These are phyloP conservation scores for Ustilago xerochloae DNA, from an alignment of 1,284 basidiomycete species.

Conservation along the genomic window DNA sequence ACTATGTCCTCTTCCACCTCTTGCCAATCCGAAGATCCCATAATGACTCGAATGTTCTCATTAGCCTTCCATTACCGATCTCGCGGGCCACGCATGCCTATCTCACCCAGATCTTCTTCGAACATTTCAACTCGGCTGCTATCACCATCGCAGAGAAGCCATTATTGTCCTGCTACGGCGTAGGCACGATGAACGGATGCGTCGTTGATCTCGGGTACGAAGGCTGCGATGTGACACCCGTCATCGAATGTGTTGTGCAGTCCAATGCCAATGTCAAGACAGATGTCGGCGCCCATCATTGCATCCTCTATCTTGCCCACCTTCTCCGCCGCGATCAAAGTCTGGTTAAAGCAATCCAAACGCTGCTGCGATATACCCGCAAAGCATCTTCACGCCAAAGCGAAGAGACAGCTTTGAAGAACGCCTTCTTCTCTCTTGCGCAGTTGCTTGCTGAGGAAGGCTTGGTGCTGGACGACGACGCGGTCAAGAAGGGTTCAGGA, in stretches of 20 bases:
- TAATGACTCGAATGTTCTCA: conserved; percentile 86
- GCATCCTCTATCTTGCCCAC: conserved; percentile 62
- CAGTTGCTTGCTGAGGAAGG: conserved; percentile 55
- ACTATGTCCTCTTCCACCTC: conserved; percentile 81
- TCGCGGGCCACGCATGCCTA: conserved; percentile 80
- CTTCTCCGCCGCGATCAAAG: conserved; percentile 59
- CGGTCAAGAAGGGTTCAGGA: conserved; percentile 42
- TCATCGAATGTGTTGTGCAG: conserved; percentile 78
- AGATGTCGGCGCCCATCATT: conserved; percentile 57
- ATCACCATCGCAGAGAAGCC: conserved; percentile 86
- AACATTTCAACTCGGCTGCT: conserved; percentile 91
- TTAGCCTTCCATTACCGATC: conserved; percentile 79
- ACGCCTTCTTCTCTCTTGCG: conserved; percentile 49
- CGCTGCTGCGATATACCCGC: conserved; percentile 54
- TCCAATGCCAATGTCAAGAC: conserved; percentile 51
- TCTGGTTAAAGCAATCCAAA: conserved; percentile 52
- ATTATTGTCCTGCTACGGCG: conserved; percentile 83
- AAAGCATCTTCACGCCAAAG: conserved; percentile 22
- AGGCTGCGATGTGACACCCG: conserved; percentile 80
- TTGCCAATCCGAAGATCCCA: conserved; percentile 82
- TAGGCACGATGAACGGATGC: conserved; percentile 81
- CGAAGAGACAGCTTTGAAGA: conserved; percentile 28
- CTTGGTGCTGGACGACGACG: conserved; percentile 45
- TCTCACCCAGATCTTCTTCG: conserved; percentile 89
- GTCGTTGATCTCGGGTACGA: conserved; percentile 86